Evolutionary conservation across 2,329 filamentous ascomycete species (phyloP), one percentile per base, ranked within the genome.

Genomic region (Verticillium zaregamsianum): DNA sequence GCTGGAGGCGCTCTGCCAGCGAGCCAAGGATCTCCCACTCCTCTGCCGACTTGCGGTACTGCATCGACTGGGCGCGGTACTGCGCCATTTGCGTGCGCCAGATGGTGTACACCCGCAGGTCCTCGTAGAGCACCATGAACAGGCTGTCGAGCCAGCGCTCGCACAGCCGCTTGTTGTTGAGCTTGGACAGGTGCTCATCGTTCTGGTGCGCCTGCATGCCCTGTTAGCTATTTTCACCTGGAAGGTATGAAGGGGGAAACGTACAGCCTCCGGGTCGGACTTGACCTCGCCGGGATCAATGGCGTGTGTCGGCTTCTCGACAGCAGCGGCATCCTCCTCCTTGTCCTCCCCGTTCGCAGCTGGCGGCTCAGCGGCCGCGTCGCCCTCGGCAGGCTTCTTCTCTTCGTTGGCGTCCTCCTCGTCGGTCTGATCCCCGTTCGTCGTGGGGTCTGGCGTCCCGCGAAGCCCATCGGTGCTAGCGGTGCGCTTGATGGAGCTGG

Each of bases 111-210:
- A 99, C 94, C 58, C 95, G 91, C 20, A 99, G 84, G 71, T 99
- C 95, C 75, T 99, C 95, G 74, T 99, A 99, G 3, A 99, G 84
- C 0, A 98, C 95, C 95, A 99, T 99, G 80, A 99, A 99, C 25
- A 99, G 84, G 70, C 96, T 98, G 76, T 99, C 95, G 2, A 99
- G 85, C 95, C 95, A 99, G 68, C 95, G 88, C 77, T 99, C 95
- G 71, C 95, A 99, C 1, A 99, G 86, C 1, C 95, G 90, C 79
- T 99, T 99, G 76, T 97, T 97, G 73, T 96, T 95, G 72, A 99
- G 92, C 68, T 94, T 91, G 7, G 93, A 93, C 68, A 96, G 90
- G 67, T 91, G 84, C 61, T 89, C 85, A 66, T 92, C 88, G 6
- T 86, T 84, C 32, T 86, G 82, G 62, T 88, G 83, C 17, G 79